phyloP scores from a whole-genome alignment of 2,329 filamentous ascomycete genomes.

The Dothideomycetes sp. region DNA sequence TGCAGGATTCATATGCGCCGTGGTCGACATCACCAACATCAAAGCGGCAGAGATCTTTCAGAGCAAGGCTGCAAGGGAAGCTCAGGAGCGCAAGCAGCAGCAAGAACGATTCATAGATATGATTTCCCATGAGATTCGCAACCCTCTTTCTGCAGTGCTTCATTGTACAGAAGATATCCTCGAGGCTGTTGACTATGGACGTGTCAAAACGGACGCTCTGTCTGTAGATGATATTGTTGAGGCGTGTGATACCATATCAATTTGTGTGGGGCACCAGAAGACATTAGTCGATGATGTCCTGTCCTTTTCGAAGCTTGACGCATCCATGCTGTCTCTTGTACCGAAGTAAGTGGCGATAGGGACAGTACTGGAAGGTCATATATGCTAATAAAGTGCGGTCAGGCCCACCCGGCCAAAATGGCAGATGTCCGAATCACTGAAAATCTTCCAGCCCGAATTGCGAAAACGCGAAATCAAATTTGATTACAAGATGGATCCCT shows the following conservation, averaged over 20 bases:
- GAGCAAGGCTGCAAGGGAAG: slow-evolving; percentile 30
- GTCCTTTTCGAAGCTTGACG: slow-evolving; percentile 22
- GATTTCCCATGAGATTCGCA: slow-evolving; percentile 28
- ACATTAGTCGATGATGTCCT: slow-evolving; percentile 30
- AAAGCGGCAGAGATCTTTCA: slow-evolving; percentile 32
- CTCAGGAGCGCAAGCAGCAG: slow-evolving; percentile 31
- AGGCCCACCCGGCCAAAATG: slow-evolving; percentile 15
- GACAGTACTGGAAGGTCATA: too few relatives aligned
- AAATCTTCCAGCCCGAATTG: slow-evolving; percentile 25
- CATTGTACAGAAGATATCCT: slow-evolving; percentile 34
- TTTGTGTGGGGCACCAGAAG: slow-evolving; percentile 34
- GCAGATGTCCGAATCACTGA: slow-evolving; percentile 17
- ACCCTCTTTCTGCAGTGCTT: slow-evolving; percentile 25
- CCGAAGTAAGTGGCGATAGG: slow-evolving; percentile 13
- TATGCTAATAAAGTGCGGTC: too few relatives aligned
- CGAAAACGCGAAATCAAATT: slow-evolving; percentile 19
- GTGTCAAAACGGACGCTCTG: slow-evolving; percentile 11
- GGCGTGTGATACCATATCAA: slow-evolving; percentile 24
- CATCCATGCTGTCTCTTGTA: slow-evolving; percentile 17
- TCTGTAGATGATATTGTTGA: slow-evolving; percentile 14
- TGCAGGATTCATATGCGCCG: slow-evolving; percentile 34
- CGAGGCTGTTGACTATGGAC: slow-evolving; percentile 12
- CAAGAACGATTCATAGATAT: slow-evolving; percentile 37
- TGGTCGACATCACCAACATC: slow-evolving; percentile 35
- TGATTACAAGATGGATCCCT: slow-evolving; percentile 15